A percentile compares a stretch with the other conserved stretches of the same genome.
These are phyloP conservation scores for Brassica carinata DNA, from an alignment of 345 rosid species.

Conservation along the genomic window DNA sequence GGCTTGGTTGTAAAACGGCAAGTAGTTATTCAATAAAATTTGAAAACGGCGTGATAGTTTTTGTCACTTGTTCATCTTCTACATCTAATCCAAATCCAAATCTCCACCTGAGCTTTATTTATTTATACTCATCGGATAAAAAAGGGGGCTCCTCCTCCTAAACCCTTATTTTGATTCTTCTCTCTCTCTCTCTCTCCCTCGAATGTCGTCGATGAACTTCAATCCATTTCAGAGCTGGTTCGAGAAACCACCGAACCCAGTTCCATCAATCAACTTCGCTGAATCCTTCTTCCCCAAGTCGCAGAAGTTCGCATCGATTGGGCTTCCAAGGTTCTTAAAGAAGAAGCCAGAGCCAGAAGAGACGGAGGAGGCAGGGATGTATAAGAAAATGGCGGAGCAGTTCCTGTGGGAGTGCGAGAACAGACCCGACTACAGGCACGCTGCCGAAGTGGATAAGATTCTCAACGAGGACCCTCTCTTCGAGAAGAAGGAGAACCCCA, in stretches of 20 bases:
- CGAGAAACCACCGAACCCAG: slow-evolving; percentile 66
- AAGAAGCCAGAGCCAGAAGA: slow-evolving; percentile 36
- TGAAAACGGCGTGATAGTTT: slow-evolving; percentile 1
- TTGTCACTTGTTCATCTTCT: slow-evolving; percentile 16
- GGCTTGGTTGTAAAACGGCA: background rate
- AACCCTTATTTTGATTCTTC: slow-evolving; percentile 11
- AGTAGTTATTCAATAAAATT: background rate
- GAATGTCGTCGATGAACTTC: slow-evolving; percentile 83
- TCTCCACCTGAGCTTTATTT: slow-evolving; percentile 24
- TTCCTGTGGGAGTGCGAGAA: slow-evolving; percentile 79
- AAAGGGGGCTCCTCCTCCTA: slow-evolving; percentile 26
- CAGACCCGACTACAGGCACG: slow-evolving; percentile 71
- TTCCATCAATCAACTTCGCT: slow-evolving; percentile 55
- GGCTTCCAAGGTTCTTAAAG: slow-evolving; percentile 43
- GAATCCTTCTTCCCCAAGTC: slow-evolving; percentile 41
- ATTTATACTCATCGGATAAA: background rate
- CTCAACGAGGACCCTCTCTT: slow-evolving; percentile 59
- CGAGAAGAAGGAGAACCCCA: slow-evolving; percentile 75
- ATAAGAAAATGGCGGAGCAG: slow-evolving; percentile 54
- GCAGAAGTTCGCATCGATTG: slow-evolving; percentile 62
- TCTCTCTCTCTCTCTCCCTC: background rate
- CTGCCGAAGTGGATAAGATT: slow-evolving; percentile 76
- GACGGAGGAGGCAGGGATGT: slow-evolving; percentile 45
- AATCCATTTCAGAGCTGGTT: slow-evolving; percentile 84
- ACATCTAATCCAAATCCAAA: slow-evolving; percentile 13